Evolutionary conservation across 345 rosid species (phyloP), one percentile per base, ranked within the genome.

Genomic region (Durio zibethinus): DNA sequence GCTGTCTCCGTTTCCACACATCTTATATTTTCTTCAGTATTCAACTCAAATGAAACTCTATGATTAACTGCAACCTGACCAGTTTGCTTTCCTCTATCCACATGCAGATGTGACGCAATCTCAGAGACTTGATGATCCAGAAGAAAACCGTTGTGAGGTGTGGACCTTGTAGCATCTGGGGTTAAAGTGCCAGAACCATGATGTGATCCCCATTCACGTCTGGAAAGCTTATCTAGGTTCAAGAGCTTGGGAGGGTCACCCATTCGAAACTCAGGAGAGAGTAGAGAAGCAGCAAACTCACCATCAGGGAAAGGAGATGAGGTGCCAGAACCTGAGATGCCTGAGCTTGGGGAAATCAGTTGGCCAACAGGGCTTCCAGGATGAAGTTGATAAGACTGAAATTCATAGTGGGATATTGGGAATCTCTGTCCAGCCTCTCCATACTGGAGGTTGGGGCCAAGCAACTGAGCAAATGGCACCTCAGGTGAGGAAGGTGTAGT

Each of bases 341-440:
- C 96, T 0, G 99, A 93, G 82, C 98, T 85, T 8, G 99, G 99
- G 5, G 99, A 96, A 45, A 93, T 90, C 76, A 92, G 88, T 72
- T 90, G 91, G 79, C 97, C 97, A 67, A 90, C 86, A 18, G 99
- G 97, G 85, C 98, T 93, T 79, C 98, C 99, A 74, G 98, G 98
- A 81, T 93, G 86, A 74, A 93, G 86, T 59, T 92, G 98, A 71
- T 96, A 91, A 38, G 89, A 85, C 79, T 86, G 94, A 79, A 92
- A 92, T 78, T 93, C 99, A 82, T 90, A 87, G 76, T 83, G 84
- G 52, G 88, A 82, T 27, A 86, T 45, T 14, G 89, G 88, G 80
- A 86, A 88, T 77, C 87, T 84, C 78, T 59, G 86, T 65, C 79
- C 84, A 61, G 66, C 69, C 76, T 84, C 89, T 16, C 78, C 73